These are phyloP conservation scores for Fusarium albosuccineum DNA, from an alignment of 2,329 filamentous ascomycete genomes.

Conservation along the genomic window DNA sequence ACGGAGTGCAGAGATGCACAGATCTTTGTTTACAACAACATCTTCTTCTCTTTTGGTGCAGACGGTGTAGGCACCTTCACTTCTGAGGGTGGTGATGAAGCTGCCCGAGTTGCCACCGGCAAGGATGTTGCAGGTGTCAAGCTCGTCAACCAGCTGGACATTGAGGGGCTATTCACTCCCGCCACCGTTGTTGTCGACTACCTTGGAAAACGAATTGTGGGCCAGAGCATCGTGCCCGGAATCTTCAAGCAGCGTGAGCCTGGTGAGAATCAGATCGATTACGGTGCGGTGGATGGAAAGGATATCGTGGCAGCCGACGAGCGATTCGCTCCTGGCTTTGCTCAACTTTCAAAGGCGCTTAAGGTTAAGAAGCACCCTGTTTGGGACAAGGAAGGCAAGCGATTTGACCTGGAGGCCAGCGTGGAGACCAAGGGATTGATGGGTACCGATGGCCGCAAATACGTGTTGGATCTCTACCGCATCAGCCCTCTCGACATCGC, in stretches of 20 bases:
- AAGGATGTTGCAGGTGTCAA: slow-evolving; percentile 97
- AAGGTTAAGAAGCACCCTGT: slow-evolving; percentile 95
- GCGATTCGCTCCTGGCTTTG: slow-evolving; percentile 85
- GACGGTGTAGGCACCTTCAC: slow-evolving; percentile 98
- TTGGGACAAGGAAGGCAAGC: slow-evolving; percentile 95
- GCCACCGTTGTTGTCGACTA: slow-evolving; percentile 98
- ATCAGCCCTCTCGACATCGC: slow-evolving; percentile 91
- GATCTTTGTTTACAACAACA: slow-evolving; percentile 99
- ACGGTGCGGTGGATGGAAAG: slow-evolving; percentile 97
- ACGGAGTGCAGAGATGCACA: slow-evolving; percentile 93
- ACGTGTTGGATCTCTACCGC: slow-evolving; percentile 96
- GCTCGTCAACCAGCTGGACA: slow-evolving; percentile 96
- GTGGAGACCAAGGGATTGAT: slow-evolving; percentile 98
- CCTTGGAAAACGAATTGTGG: slow-evolving; percentile 95
- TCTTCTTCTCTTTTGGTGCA: slow-evolving; percentile 98
- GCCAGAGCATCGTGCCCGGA: slow-evolving; percentile 96
- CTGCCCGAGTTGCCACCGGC: slow-evolving; percentile 92
- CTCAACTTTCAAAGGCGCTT: slow-evolving; percentile 90
- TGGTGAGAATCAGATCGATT: slow-evolving; percentile 98
- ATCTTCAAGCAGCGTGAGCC: slow-evolving; percentile 99
- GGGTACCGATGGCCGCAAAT: slow-evolving; percentile 95
- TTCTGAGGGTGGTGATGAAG: slow-evolving; percentile 95
- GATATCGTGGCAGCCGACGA: slow-evolving; percentile 93
- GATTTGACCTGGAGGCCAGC: slow-evolving; percentile 92
- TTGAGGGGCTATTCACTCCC: slow-evolving; percentile 92